Conservation (phyloP, 768 basidiomycete genomes). For the Lactifluus pinguis region DNA sequence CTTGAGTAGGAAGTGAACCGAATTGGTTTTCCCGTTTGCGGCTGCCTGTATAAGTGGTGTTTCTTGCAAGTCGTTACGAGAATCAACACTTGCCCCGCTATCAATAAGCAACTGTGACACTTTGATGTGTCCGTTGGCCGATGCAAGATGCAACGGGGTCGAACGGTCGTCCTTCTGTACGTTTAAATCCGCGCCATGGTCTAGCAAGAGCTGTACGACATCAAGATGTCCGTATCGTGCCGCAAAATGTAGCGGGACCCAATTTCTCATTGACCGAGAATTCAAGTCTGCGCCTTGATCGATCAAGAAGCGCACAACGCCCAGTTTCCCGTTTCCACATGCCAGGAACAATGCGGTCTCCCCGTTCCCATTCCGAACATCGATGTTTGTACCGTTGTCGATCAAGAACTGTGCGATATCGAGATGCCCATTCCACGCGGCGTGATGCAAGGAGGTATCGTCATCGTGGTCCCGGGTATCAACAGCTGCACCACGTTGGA, state of each 20-base stretch:
- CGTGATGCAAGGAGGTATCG: background rate
- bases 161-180: background rate
- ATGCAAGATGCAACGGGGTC: background rate
- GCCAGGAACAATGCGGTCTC: background rate
- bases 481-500: background rate
- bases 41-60: background rate
- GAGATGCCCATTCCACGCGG: background rate
- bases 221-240: background rate
- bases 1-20: background rate
- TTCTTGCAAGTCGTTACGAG: background rate
- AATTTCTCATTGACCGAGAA: background rate
- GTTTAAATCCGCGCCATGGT: background rate
- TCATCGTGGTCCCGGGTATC: background rate
- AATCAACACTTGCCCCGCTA: background rate
- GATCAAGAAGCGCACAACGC: background rate
- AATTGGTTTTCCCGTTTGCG: background rate
- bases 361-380: background rate
- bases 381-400: background rate
- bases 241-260: background rate
- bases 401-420: background rate
- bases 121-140: background rate
- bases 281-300: background rate
- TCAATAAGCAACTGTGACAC: background rate
- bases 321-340: background rate
- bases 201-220: background rate